Evolutionary conservation across 768 basidiomycete species (phyloP), one percentile per base, ranked within the genome.

Genomic region (Dentipellis sp.): DNA sequence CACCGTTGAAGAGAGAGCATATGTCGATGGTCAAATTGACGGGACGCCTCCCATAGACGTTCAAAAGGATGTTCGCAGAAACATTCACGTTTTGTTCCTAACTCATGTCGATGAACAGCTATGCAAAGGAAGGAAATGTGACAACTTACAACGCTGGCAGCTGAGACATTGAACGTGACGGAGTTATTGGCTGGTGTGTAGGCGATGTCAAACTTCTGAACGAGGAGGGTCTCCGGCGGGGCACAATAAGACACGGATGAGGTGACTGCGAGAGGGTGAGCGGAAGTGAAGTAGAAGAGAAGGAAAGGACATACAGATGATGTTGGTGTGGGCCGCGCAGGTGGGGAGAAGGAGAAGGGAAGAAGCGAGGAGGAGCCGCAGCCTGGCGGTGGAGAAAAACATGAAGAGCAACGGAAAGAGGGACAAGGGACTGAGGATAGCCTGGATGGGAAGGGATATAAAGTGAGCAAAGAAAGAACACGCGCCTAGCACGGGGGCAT

Each of bases 231-330:
- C 67, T 88, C 82, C 52, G 91, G 90, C 39, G 87, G 83, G 52
- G 83, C 73, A 71, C 91, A 93, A 68, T 93, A 93, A 34, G 91
- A 87, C 65, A 93, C 88, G 56, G 90, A 91, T 17, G 88, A 91
- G 29, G 91, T 90, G 69, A 88, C 89, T 91, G 66, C 29, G 55
- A 37, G 47, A 53, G 56, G 54, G 50, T 56, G 59, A 55, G 58
- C 21, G 17, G 16, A 50, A 35, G 36, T 55, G 9, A 53, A 54
- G 58, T 54, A 51, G 1, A 21, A 16, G 47, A 39, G 55, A 36
- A 55, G 37, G 38, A 35, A 17, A 11, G 16, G 47, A 82, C 84
- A 62, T 66, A 86, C 87, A 89, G 57, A 89, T 66, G 8, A 75
- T 71, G 49, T 83, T 72, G 63, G 83, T 77, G 64, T 71, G 72